phyloP scores from a whole-genome alignment of 192 early-diverging fungal species.

The Backusella macrospora region DNA sequence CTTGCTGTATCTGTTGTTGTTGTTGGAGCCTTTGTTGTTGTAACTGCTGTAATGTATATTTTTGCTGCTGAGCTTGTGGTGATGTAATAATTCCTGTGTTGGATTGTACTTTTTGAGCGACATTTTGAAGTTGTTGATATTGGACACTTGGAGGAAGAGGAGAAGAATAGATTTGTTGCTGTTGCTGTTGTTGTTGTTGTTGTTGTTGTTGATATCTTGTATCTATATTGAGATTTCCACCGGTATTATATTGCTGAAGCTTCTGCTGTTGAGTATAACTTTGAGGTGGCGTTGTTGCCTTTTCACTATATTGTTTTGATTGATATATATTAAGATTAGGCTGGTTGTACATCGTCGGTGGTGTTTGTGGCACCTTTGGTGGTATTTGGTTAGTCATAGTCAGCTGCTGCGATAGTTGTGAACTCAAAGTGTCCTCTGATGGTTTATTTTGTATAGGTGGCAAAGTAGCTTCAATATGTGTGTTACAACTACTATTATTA shows the following conservation, averaged over 20 bases:
- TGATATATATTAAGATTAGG: not conserved
- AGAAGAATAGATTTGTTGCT: not conserved
- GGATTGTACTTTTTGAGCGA: too few relatives aligned
- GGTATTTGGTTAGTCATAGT: not conserved
- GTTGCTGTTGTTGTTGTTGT: not conserved
- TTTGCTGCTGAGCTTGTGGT: too few relatives aligned
- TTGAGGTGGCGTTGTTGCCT: not conserved
- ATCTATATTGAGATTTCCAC: too few relatives aligned
- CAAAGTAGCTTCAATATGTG: not conserved
- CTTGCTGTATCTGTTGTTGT: too few relatives aligned
- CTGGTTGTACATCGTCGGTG: not conserved
- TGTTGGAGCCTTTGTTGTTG: not conserved
- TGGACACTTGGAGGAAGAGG: too few relatives aligned
- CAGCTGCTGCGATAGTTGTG: not conserved
- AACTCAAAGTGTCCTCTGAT: not conserved
- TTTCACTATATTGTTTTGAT: not conserved
- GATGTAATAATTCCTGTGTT: too few relatives aligned
- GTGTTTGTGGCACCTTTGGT: not conserved
- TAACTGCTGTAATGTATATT: not conserved
- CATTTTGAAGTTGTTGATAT: too few relatives aligned
- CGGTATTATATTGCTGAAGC: too few relatives aligned
- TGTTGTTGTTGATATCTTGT: not conserved
- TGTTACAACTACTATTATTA: too few relatives aligned
- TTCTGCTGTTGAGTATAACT: too few relatives aligned
- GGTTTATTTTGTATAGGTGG: not conserved